phyloP scores from a whole-genome alignment of 371 early-diverging fungal genomes.

The Parasitella parasitica region DNA sequence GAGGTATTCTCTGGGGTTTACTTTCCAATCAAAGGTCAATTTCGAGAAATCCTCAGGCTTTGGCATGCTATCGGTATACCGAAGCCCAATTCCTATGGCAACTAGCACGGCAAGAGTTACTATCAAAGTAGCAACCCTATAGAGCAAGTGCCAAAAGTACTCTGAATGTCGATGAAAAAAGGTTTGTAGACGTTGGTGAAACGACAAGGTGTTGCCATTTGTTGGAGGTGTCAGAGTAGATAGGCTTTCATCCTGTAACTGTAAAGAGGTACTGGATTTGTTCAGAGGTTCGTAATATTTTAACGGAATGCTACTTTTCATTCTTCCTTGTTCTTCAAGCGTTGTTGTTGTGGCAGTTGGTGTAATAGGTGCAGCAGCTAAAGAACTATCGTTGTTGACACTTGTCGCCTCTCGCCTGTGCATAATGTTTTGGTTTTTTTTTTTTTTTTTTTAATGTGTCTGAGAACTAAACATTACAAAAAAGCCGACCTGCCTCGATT shows the following conservation, averaged over 20 bases:
- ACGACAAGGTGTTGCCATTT: not conserved
- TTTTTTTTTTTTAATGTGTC: not conserved
- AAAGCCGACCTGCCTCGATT: not conserved
- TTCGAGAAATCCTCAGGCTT: conserved; percentile 31
- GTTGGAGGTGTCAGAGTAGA: not conserved
- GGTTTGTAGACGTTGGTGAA: not conserved
- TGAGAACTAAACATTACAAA: not conserved
- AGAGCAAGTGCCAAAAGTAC: conserved; percentile 27
- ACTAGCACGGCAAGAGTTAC: conserved; percentile 34
- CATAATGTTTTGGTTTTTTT: too few species aligned
- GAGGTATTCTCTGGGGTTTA: conserved; percentile 58
- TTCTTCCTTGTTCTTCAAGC: not conserved
- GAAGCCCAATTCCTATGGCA: conserved; percentile 40
- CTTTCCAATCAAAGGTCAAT: conserved; percentile 57
- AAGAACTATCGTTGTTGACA: not conserved
- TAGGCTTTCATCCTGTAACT: not conserved
- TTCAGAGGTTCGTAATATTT: not conserved
- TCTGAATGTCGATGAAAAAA: not conserved
- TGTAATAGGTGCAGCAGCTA: not conserved
- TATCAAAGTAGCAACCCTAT: conserved; percentile 24
- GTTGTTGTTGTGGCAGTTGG: not conserved
- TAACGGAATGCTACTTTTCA: not conserved
- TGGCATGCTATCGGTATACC: conserved; percentile 41
- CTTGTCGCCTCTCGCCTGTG: not conserved
- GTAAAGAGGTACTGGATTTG: not conserved